These are phyloP conservation scores for Raphanus sativus DNA, from an alignment of 345 rosid genomes.

Conservation along the genomic window DNA sequence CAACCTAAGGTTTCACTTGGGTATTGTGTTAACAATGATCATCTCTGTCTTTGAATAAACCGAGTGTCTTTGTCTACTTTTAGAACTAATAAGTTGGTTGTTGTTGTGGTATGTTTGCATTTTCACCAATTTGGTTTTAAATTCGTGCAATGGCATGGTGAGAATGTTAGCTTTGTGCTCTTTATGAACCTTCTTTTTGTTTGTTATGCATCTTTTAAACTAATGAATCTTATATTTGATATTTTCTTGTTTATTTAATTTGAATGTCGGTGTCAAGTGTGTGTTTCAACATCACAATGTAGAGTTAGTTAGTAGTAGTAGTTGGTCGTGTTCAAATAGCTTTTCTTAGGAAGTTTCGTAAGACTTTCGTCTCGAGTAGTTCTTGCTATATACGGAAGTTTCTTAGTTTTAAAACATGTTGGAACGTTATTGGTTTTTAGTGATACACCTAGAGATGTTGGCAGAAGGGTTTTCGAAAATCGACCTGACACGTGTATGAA, in stretches of 20 bases:
- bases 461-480: background rate
- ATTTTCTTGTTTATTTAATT: background rate
- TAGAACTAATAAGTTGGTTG: conserved; percentile 32
- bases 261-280: background rate
- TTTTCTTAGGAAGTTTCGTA: conserved; percentile 1
- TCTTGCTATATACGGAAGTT: conserved; percentile 11
- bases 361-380: conserved; percentile 11
- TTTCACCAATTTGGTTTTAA: conserved; percentile 16
- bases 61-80: conserved; percentile 9
- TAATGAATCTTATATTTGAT: conserved; percentile 24
- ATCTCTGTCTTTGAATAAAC: conserved; percentile 26
- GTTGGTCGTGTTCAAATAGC: background rate
- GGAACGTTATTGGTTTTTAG: conserved; percentile 18
- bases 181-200: background rate
- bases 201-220: conserved; percentile 9
- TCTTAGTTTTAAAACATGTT: conserved; percentile 1
- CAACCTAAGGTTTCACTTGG: conserved; percentile 52
- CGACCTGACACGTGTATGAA: conserved; percentile 24
- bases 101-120: conserved; percentile 23
- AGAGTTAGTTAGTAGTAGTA: background rate
- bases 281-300: background rate
- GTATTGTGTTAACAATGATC: conserved; percentile 4
- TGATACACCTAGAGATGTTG: background rate
- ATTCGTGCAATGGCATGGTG: conserved; percentile 27
- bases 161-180: conserved; percentile 27